phyloP scores from a whole-genome alignment of 768 basidiomycete genomes.

The Tylopilus subfusipes region DNA sequence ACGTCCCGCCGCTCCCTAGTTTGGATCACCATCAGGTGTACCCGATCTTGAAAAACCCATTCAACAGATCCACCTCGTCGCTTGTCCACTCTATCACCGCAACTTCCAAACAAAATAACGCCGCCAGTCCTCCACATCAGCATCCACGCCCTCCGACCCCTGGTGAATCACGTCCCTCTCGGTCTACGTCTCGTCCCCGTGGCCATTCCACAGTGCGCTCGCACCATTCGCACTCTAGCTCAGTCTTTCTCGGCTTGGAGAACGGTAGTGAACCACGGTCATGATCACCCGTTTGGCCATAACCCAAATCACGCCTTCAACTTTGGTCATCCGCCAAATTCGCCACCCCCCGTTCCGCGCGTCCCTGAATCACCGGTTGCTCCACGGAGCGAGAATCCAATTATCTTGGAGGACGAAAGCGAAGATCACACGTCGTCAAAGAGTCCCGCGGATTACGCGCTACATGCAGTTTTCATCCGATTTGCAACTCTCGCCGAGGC shows the following conservation, averaged over 20 bases:
- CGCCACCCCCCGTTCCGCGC: conserved; percentile 77
- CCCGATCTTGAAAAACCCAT: conserved; percentile 74
- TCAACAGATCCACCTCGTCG: conserved; percentile 78
- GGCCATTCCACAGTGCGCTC: conserved; percentile 65
- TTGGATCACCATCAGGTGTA: conserved; percentile 61
- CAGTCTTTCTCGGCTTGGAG: conserved; percentile 68
- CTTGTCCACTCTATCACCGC: conserved; percentile 47
- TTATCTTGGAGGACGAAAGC: conserved; percentile 61
- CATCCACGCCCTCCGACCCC: conserved; percentile 62
- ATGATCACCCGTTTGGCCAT: conserved; percentile 34
- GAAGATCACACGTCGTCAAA: conserved; percentile 61
- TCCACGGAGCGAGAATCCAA: conserved; percentile 49
- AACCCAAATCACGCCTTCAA: conserved; percentile 24
- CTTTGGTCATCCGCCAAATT: conserved; percentile 37
- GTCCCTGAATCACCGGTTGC: conserved; percentile 61
- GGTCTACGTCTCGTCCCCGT: conserved; percentile 44
- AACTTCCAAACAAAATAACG: conserved; percentile 37
- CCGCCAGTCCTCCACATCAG: conserved; percentile 44
- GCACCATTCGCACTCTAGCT: conserved; percentile 74
- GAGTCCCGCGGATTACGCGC: conserved; percentile 83
- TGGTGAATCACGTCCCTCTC: conserved; percentile 35
- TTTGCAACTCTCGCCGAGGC: conserved; percentile 77
- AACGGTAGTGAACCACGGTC: conserved; percentile 66
- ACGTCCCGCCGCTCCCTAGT: conserved; percentile 74
- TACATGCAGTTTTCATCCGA: conserved; percentile 84